A percentile compares a stretch with the other conserved stretches of the same genome.
These are phyloP conservation scores for Populus trichocarpa DNA, from an alignment of 441 rosid genomes.

Conservation along the genomic window DNA sequence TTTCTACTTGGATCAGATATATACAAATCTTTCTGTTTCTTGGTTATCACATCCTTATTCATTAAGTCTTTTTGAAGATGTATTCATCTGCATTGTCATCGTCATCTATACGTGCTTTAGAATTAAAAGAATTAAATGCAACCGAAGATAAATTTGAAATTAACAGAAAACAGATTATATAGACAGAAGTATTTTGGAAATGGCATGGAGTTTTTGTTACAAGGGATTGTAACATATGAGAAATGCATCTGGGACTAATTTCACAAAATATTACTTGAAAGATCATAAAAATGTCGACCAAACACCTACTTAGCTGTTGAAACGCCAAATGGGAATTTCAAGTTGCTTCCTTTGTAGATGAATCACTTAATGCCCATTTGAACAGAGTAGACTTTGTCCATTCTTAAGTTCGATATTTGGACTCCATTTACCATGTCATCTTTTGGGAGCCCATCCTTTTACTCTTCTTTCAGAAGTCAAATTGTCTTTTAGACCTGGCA, in stretches of 20 bases:
- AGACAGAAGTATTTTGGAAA: neutral
- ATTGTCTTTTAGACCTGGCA: constrained; percentile 3
- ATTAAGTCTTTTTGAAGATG: neutral
- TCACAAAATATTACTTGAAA: neutral
- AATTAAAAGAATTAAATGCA: neutral
- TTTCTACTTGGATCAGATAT: constrained; percentile 5
- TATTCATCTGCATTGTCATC: neutral
- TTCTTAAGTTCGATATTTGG: neutral
- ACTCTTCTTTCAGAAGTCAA: neutral
- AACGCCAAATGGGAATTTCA: neutral
- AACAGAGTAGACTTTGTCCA: neutral
- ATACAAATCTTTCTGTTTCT: constrained; percentile 1
- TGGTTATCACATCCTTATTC: neutral
- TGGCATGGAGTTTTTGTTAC: neutral
- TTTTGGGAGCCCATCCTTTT: neutral
- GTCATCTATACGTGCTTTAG: neutral
- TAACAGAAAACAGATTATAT: neutral
- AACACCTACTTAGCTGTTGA: neutral
- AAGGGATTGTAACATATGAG: neutral
- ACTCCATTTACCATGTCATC: constrained; percentile 7
- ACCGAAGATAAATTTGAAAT: neutral
- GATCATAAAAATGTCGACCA: neutral
- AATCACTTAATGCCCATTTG: neutral
- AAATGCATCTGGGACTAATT: neutral
- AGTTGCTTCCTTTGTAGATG: neutral